Evolutionary conservation across 345 rosid genomes (phyloP).

Genomic region (Turritis glabra): DNA sequence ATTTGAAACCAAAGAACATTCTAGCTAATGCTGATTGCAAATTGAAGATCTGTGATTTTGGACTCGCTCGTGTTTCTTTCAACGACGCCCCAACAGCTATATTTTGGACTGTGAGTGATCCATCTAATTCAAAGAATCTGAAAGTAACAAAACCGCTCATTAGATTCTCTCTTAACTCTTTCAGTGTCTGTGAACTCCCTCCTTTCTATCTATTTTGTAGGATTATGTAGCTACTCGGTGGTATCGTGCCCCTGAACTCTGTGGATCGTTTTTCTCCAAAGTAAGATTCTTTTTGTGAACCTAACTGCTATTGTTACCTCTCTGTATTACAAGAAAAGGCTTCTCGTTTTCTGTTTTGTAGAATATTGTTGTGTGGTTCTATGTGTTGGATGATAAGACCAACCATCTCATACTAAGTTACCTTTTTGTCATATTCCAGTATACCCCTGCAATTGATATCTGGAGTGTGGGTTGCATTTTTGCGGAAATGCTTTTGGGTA

Average conservation of each 20-base stretch:
- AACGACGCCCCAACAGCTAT: conserved; percentile 98
- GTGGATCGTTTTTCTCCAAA: conserved; percentile 98
- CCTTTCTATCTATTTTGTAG: conserved; percentile 41
- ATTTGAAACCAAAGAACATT: conserved; percentile 96
- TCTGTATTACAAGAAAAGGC: not conserved
- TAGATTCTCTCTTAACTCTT: not conserved
- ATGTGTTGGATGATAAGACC: conserved; percentile 21
- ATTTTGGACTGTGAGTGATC: conserved; percentile 88
- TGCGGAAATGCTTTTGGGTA: conserved; percentile 96
- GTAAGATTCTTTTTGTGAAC: conserved; percentile 46
- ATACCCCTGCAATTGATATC: conserved; percentile 93
- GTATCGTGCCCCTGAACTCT: conserved; percentile 99
- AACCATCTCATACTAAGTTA: conserved; percentile 12
- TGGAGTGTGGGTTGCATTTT: conserved; percentile 99
- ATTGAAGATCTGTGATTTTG: conserved; percentile 97
- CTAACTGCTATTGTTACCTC: not conserved
- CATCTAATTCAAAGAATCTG: conserved; percentile 24
- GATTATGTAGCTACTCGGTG: conserved; percentile 99
- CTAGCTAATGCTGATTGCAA: conserved; percentile 99
- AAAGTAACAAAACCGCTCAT: not conserved
- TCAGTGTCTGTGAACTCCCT: not conserved
- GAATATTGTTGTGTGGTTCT: not conserved
- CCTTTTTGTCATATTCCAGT: conserved; percentile 49
- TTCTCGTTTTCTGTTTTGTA: not conserved
- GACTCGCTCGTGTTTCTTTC: conserved; percentile 95